These are phyloP conservation scores for Blepharisma stoltei DNA, from an alignment of 73 alveolate species.

Conservation along the genomic window DNA sequence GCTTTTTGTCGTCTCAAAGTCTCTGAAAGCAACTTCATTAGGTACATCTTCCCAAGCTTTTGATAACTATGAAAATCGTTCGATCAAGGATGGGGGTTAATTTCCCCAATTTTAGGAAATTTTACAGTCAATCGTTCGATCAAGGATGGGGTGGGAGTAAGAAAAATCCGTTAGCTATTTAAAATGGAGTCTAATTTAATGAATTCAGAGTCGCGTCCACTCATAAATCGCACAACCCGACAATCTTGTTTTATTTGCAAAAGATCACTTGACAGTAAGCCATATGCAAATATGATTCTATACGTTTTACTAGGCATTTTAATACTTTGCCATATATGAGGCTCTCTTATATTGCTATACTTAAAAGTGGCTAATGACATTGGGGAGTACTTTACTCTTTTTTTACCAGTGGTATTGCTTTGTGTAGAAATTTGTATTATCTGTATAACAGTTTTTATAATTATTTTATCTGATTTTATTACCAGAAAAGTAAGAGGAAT, in stretches of 20 bases:
- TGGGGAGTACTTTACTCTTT: background rate
- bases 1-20: too few species aligned
- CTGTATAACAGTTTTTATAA: background rate
- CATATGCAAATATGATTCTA: background rate
- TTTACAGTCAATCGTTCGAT: too few species aligned
- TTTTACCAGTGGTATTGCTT: background rate
- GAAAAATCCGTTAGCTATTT: too few species aligned
- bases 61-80: too few species aligned
- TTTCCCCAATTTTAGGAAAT: too few species aligned
- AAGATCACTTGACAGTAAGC: conserved; percentile 21
- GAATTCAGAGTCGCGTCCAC: too few species aligned
- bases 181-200: too few species aligned
- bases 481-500: conserved; percentile 11
- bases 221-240: background rate
- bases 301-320: background rate
- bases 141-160: too few species aligned
- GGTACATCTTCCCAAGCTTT: too few species aligned
- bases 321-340: background rate
- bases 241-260: conserved; percentile 29
- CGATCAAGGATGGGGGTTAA: too few species aligned
- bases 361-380: background rate
- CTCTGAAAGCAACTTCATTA: too few species aligned
- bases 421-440: background rate
- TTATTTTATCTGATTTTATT: background rate
- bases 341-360: background rate